Percentiles rank a stretch among this genome's conserved stretches.
Evolutionary conservation across 371 early-diverging fungal species (phyloP).

Genomic region (Apophysomyces sp.): DNA sequence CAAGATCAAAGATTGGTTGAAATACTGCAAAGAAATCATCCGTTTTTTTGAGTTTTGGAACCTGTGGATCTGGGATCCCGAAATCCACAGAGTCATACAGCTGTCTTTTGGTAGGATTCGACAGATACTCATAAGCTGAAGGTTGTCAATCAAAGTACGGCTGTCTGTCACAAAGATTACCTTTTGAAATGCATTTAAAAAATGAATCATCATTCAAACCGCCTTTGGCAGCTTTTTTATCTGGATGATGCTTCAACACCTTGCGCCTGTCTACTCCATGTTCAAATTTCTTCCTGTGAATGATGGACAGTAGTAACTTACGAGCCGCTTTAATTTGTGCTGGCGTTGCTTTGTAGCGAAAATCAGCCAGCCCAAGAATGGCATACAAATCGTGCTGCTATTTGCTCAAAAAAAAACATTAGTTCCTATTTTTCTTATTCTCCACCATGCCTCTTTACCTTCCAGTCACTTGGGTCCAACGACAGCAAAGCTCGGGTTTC

Average conservation of each 20-base stretch:
- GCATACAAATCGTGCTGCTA: constrained; percentile 75
- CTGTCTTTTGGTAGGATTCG: constrained; percentile 78
- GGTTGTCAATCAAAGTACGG: background rate
- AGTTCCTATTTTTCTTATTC: background rate
- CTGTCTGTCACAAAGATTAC: background rate
- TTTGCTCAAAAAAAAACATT: background rate
- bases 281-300: too few relatives aligned
- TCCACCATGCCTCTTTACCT: background rate
- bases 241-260: constrained; percentile 60
- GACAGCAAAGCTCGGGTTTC: background rate
- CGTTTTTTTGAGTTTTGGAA: background rate
- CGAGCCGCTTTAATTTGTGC: constrained; percentile 64
- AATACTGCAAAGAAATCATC: background rate
- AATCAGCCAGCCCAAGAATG: constrained; percentile 64
- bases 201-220: constrained; percentile 74
- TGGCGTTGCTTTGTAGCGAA: constrained; percentile 67
- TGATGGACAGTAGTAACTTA: too few relatives aligned
- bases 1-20: background rate
- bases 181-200: constrained; percentile 92
- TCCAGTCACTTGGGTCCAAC: constrained; percentile 1
- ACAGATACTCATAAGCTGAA: constrained; percentile 79
- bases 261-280: background rate
- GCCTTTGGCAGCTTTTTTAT: constrained; percentile 61
- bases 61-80: background rate
- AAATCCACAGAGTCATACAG: constrained; percentile 82